These are phyloP conservation scores for Talaromyces atroroseus DNA, from an alignment of 2,329 filamentous ascomycete genomes.

Conservation along the genomic window DNA sequence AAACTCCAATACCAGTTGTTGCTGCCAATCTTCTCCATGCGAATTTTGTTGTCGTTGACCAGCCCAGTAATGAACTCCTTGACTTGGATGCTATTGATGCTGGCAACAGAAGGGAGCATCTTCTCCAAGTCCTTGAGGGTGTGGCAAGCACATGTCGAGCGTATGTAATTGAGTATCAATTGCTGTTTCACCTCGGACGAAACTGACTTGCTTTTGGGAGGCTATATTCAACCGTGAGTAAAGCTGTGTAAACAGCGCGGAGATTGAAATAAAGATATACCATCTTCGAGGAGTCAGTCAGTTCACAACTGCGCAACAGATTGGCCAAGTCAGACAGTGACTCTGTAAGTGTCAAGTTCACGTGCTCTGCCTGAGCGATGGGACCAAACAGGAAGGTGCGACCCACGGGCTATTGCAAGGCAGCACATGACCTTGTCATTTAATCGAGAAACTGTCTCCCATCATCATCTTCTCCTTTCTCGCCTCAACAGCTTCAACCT, in stretches of 20 bases:
- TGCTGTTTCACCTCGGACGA: conserved; percentile 55
- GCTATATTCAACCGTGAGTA: conserved; percentile 16
- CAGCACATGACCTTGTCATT: not conserved
- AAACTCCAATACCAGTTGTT: conserved; percentile 71
- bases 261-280: not conserved
- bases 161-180: conserved; percentile 56
- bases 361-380: not conserved
- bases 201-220: conserved; percentile 47
- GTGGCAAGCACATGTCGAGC: conserved; percentile 56
- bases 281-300: not conserved
- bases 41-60: conserved; percentile 56
- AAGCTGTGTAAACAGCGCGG: not conserved
- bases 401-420: not conserved
- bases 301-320: not conserved
- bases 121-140: conserved; percentile 66
- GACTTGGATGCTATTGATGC: conserved; percentile 61
- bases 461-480: not conserved
- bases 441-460: not conserved
- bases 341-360: not conserved
- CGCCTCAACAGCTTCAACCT: conserved; percentile 26
- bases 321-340: not conserved
- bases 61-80: conserved; percentile 62
- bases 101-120: conserved; percentile 54
- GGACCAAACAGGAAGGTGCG: conserved; percentile 1
- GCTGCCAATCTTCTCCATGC: conserved; percentile 64